Evolutionary conservation across 78 protist genomes (phyloP).

Genomic region (Chrysochromulina tobinii): DNA sequence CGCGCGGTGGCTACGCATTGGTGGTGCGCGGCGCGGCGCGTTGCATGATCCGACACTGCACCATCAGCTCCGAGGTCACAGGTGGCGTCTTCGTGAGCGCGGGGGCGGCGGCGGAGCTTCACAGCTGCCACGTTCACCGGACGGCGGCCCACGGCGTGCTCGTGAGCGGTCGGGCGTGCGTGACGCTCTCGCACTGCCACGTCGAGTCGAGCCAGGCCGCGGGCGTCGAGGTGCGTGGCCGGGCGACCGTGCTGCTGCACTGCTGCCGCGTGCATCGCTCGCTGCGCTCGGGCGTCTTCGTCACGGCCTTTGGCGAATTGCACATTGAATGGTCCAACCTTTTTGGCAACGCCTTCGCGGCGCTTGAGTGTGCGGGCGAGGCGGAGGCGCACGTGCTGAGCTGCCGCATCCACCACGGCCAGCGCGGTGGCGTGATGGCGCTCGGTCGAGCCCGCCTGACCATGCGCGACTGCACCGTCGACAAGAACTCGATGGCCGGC

Average conservation of each 20-base stretch:
- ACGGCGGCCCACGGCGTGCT: neutral
- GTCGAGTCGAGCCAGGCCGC: neutral
- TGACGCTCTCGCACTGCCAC: neutral
- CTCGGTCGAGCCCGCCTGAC: neutral
- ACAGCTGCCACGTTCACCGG: neutral
- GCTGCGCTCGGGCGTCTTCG: neutral
- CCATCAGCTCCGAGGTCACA: too few species aligned
- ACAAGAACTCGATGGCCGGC: neutral
- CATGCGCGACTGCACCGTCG: neutral
- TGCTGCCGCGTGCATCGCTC: neutral
- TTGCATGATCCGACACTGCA: too few species aligned
- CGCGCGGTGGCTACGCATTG: too few species aligned
- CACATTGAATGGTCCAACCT: neutral
- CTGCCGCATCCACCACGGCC: neutral
- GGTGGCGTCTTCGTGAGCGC: neutral
- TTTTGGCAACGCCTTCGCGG: neutral
- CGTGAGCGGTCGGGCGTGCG: neutral
- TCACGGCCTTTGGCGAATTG: neutral
- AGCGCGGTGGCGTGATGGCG: neutral
- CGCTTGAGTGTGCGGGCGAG: neutral
- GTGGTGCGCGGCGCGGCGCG: too few species aligned
- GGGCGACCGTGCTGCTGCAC: neutral
- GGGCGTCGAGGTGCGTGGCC: neutral
- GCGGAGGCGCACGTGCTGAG: neutral
- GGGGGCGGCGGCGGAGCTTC: neutral